Conservation (phyloP, 176 grass and related monocot species). For the Stipa capillata region DNA sequence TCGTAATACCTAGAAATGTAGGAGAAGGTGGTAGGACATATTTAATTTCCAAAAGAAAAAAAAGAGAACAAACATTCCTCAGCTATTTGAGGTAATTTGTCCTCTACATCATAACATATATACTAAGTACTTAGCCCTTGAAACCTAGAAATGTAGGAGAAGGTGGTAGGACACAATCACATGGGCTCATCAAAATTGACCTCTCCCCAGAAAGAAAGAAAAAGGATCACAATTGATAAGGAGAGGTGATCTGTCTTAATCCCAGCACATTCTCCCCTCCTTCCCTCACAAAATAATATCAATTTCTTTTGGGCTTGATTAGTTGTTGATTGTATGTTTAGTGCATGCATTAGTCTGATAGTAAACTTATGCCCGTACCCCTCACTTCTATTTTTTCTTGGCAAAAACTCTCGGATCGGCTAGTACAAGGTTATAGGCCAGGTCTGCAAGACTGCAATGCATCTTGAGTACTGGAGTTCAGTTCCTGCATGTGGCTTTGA, state of each 20-base stretch:
- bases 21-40: too few relatives aligned
- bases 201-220: not conserved
- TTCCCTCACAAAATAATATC: not conserved
- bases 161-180: not conserved
- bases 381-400: not conserved
- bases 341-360: not conserved
- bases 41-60: too few relatives aligned
- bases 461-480: not conserved
- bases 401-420: not conserved
- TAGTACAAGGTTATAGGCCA: not conserved
- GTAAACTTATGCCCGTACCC: too few relatives aligned
- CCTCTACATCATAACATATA: not conserved
- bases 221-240: not conserved
- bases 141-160: not conserved
- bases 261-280: not conserved
- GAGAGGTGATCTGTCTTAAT: not conserved
- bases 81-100: not conserved
- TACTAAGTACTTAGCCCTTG: not conserved
- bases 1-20: too few relatives aligned
- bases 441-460: not conserved
- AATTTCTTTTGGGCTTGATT: not conserved
- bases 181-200: constrained; percentile 10
- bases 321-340: not conserved
- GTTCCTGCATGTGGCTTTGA: not conserved
- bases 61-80: not conserved